Evolutionary conservation across 345 rosid species (phyloP).

Genomic region (Hibiscus mutabilis): DNA sequence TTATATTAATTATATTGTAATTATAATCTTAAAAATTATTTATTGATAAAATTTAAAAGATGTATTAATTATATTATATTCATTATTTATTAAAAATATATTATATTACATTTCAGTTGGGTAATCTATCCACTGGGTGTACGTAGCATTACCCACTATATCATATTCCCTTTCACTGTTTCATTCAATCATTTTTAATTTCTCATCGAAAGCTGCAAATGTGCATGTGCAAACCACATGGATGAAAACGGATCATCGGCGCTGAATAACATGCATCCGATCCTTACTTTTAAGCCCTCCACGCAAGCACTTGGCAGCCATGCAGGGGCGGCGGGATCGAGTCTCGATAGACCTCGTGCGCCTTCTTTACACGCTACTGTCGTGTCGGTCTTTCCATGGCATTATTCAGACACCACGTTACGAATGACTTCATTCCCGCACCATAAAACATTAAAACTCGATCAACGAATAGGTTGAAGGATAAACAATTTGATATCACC

Average conservation of each 20-base stretch:
- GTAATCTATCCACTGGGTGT: too few species aligned
- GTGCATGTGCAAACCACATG: neutral
- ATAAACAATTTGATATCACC: too few species aligned
- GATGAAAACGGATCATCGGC: neutral
- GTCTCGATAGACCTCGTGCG: neutral
- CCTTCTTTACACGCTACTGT: neutral
- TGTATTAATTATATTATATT: too few species aligned
- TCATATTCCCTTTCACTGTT: neutral
- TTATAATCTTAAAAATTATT: too few species aligned
- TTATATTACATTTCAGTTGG: too few species aligned
- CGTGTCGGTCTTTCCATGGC: too few species aligned
- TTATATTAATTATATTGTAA: too few species aligned
- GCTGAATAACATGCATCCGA: neutral
- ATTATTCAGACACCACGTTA: neutral
- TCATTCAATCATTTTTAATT: neutral
- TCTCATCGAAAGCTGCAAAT: neutral
- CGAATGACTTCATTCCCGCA: neutral
- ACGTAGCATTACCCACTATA: too few species aligned
- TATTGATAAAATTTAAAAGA: too few species aligned
- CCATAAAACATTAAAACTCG: too few species aligned
- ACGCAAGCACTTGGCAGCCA: slow-evolving; percentile 1
- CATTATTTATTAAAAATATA: too few species aligned
- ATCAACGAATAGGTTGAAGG: too few species aligned
- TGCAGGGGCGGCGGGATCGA: slow-evolving; percentile 2
- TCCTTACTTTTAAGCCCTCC: neutral